Percentiles rank a stretch among this genome's conserved stretches.
Evolutionary conservation across 75 land plant genomes (phyloP).

Genomic region (Sequoiadendron giganteum): DNA sequence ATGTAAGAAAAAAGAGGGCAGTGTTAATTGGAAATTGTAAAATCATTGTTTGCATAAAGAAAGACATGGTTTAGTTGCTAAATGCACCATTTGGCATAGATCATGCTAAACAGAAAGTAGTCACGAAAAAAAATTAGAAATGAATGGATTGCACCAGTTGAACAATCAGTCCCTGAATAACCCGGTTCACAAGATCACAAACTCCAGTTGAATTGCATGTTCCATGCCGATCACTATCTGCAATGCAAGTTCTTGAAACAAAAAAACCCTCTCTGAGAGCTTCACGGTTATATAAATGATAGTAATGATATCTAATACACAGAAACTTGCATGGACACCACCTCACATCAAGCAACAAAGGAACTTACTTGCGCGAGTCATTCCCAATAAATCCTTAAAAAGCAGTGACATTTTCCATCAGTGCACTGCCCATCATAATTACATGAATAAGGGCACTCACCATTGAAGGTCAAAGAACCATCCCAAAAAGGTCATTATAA

Average conservation of each 20-base stretch:
- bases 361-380: constrained; percentile 71
- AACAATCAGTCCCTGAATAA: constrained; percentile 84
- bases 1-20: background rate
- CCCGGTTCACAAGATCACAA: constrained; percentile 75
- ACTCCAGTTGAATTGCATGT: constrained; percentile 55
- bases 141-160: constrained; percentile 60
- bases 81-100: background rate
- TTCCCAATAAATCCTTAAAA: constrained; percentile 77
- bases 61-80: background rate
- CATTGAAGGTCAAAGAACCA: constrained; percentile 31
- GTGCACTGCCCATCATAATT: constrained; percentile 84
- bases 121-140: background rate
- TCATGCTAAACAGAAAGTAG: background rate
- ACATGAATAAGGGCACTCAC: constrained; percentile 79
- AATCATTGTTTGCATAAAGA: background rate
- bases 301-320: background rate
- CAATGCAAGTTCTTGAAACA: constrained; percentile 70
- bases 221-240: constrained; percentile 77
- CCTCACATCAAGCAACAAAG: background rate
- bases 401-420: constrained; percentile 81
- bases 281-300: background rate
- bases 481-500: constrained; percentile 77
- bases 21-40: background rate
- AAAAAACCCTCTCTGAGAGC: background rate
- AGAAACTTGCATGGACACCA: background rate